Evolutionary conservation across 768 basidiomycete species (phyloP).

Genomic region (Agrocybe pediades): DNA sequence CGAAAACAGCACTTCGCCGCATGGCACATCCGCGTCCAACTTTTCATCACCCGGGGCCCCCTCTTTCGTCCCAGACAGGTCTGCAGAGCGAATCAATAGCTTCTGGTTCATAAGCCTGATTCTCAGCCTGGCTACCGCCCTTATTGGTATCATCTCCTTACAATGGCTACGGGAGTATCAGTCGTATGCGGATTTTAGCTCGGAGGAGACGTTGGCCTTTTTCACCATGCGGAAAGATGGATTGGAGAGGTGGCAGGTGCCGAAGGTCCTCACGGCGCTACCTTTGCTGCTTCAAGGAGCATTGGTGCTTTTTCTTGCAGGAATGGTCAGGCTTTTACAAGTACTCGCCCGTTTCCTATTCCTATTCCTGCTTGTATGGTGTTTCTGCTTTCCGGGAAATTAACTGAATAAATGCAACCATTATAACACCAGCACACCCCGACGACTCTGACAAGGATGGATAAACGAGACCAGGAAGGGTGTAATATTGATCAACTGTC

Average conservation of each 20-base stretch:
- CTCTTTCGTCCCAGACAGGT: neutral
- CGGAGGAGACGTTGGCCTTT: neutral
- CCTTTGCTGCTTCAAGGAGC: slow-evolving; percentile 1
- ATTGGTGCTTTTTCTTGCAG: neutral
- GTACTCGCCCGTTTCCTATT: no score
- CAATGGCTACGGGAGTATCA: slow-evolving; percentile 3
- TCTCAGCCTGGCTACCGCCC: neutral
- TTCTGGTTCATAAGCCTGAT: slow-evolving; percentile 1
- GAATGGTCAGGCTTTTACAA: no score
- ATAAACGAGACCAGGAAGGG: no score
- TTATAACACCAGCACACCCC: no score
- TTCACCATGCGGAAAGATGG: slow-evolving; percentile 1
- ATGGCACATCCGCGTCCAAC: neutral
- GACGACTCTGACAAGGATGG: no score
- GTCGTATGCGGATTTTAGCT: neutral
- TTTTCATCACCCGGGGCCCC: neutral
- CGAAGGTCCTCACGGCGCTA: neutral
- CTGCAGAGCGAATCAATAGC: neutral
- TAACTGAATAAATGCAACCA: no score
- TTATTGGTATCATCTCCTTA: neutral
- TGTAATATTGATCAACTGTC: no score
- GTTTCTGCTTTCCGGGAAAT: no score
- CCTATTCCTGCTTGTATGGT: no score
- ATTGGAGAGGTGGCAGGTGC: neutral
- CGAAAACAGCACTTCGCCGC: neutral